Base-by-base conservation (phyloP, 441 rosid genomes). In the Gossypium aridum region DNA sequence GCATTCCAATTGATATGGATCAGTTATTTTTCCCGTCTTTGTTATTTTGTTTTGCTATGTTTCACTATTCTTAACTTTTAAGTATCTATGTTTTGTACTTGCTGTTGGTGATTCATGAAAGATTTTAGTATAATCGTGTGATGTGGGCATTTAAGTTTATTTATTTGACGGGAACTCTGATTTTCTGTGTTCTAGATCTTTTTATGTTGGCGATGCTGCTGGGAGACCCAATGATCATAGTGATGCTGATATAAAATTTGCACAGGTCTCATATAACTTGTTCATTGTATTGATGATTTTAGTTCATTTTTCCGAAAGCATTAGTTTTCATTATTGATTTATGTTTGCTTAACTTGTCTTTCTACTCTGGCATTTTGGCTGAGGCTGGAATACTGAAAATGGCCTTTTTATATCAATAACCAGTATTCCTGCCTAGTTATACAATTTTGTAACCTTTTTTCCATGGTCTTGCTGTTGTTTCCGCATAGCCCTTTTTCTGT, bases 181-280 rank as follows among this genome's bases (percentile, higher is more conserved):
- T 76, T 49, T 74, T 59, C 56, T 59, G 17, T 26, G 49, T 61
- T 75, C 69, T 79, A 92, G 99, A 80, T 92, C 98, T 5, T 95
- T 92, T 81, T 94, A 92, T 72, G 99, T 94, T 64, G 99, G 99
- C 10, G 99, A 94, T 81, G 98, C 99, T 66, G 98, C 97, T 1
- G 99, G 99, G 72, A 89, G 98, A 80, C 75, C 72, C 51, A 72
- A 76, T 4, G 98, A 95, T 83, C 97, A 91, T 79, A 90, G 98
- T 73, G 96, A 92, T 66, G 93, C 98, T 74, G 99, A 92, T 82
- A 73, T 83, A 55, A 85, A 89, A 81, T 95, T 95, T 86, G 98
- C 99, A 4, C 80, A 86, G 97, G 99, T 92, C 72, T 9, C 31
- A 5, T 20, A 75, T 34, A 45, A 67, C 28, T 78, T 72, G 22